Conservation (phyloP, 2,329 filamentous ascomycete species). For the Neurospora sp. region DNA sequence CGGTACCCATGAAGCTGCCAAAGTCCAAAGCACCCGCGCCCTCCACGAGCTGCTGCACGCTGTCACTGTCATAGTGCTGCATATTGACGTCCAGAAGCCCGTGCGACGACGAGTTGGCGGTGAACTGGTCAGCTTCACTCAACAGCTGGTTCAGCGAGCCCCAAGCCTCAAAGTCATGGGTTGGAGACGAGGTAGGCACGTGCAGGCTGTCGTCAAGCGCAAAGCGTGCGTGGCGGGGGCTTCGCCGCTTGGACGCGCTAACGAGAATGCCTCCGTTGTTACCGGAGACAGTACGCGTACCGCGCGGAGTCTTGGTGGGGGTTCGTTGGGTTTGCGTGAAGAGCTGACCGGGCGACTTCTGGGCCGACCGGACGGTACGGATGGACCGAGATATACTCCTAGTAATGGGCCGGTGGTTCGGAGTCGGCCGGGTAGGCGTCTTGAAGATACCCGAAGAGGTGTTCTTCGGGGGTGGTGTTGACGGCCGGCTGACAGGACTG, state of each 20-base stretch:
- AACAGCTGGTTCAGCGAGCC: constrained; percentile 48
- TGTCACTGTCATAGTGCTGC: constrained; percentile 20
- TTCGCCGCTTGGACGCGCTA: constrained; percentile 31
- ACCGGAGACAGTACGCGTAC: constrained; percentile 15
- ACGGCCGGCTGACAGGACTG: constrained; percentile 39
- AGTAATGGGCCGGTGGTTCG: constrained; percentile 51
- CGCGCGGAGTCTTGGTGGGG: constrained; percentile 33
- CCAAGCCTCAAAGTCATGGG: constrained; percentile 18
- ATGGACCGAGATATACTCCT: constrained; percentile 50
- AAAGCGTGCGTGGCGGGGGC: constrained; percentile 32
- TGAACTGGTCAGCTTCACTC: constrained; percentile 42
- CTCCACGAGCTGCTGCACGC: constrained; percentile 18
- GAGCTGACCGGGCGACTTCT: constrained; percentile 34
- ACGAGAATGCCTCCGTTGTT: constrained; percentile 13
- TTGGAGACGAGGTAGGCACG: constrained; percentile 37
- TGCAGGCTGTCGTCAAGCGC: constrained; percentile 21
- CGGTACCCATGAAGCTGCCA: constrained; percentile 36
- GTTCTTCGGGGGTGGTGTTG: constrained; percentile 42
- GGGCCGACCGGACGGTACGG: constrained; percentile 33
- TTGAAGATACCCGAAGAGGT: constrained; percentile 42
- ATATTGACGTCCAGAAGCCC: constrained; percentile 33
- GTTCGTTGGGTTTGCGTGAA: constrained; percentile 34
- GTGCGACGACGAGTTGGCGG: constrained; percentile 27
- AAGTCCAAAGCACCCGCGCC: constrained; percentile 32
- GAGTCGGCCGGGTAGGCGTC: constrained; percentile 54